Percentiles rank a stretch among this genome's conserved stretches.
phyloP scores from a whole-genome alignment of 148 eudicot genomes.

The Rhododendron ferrugineum region DNA sequence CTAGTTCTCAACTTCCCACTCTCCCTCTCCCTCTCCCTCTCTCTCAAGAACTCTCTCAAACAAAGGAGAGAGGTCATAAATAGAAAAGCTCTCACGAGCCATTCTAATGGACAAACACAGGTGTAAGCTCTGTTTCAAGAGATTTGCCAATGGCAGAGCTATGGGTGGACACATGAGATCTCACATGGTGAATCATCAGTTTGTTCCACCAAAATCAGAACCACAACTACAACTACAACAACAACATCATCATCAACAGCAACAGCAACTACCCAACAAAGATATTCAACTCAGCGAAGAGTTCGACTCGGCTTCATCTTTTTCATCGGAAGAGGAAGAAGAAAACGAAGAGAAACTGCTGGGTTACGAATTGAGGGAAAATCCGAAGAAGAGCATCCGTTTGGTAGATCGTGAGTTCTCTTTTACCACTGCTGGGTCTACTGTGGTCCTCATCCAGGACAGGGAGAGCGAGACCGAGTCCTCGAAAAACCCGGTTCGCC shows the following conservation, averaged over 20 bases:
- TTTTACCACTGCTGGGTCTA: background rate
- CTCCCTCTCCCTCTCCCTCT: constrained; percentile 8
- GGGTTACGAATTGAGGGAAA: constrained; percentile 25
- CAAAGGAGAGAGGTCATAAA: background rate
- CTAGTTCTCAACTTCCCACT: constrained; percentile 14
- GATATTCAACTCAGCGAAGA: constrained; percentile 6
- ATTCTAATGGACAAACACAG: constrained; percentile 45
- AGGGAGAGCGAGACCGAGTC: constrained; percentile 65
- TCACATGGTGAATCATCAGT: constrained; percentile 52
- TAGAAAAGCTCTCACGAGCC: background rate
- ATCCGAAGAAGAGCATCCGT: constrained; percentile 26
- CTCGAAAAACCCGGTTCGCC: constrained; percentile 31
- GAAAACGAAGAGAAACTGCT: constrained; percentile 18
- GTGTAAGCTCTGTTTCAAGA: constrained; percentile 58
- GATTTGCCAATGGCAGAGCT: constrained; percentile 65
- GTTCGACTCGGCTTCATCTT: constrained; percentile 13
- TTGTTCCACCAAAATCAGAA: constrained; percentile 18
- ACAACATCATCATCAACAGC: no score
- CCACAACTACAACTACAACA: background rate
- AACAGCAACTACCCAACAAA: background rate
- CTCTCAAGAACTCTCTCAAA: background rate
- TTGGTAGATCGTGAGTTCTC: constrained; percentile 33
- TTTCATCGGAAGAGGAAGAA: constrained; percentile 10
- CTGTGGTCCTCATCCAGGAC: constrained; percentile 24
- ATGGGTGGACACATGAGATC: constrained; percentile 91